Evolutionary conservation across 2,329 filamentous ascomycete species (phyloP).

Genomic region (Epichloe sibirici): DNA sequence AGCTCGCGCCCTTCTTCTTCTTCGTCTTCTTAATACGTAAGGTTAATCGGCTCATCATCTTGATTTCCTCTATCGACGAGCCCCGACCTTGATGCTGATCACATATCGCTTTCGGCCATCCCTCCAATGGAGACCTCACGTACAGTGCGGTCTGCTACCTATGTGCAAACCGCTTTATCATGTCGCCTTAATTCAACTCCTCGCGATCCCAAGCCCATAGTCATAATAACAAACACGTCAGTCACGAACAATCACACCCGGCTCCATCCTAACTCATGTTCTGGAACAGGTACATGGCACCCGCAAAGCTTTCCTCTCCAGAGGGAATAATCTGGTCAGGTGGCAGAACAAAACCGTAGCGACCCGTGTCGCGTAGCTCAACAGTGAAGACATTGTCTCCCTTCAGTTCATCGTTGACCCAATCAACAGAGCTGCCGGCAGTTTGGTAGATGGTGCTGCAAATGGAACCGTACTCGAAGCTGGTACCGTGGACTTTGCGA

Average conservation of each 20-base stretch:
- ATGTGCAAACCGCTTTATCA: background rate
- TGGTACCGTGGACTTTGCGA: slow-evolving; percentile 25
- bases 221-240: background rate
- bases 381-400: slow-evolving; percentile 29
- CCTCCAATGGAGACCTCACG: background rate
- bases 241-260: background rate
- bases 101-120: background rate
- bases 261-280: slow-evolving; percentile 22
- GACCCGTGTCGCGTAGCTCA: slow-evolving; percentile 26
- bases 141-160: background rate
- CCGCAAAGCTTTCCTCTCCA: slow-evolving; percentile 31
- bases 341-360: slow-evolving; percentile 31
- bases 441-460: slow-evolving; percentile 51
- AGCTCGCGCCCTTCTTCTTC: background rate
- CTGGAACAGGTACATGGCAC: slow-evolving; percentile 46
- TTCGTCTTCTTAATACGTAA: background rate
- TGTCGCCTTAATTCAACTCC: background rate
- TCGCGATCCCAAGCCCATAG: background rate
- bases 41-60: background rate
- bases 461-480: slow-evolving; percentile 36
- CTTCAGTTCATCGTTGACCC: slow-evolving; percentile 27
- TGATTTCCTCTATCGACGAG: background rate
- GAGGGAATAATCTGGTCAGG: slow-evolving; percentile 30
- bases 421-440: slow-evolving; percentile 33
- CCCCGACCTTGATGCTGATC: background rate